These are phyloP conservation scores for Rhizoclosmatium sp. DNA, from an alignment of 192 early-diverging fungal genomes.

Conservation along the genomic window DNA sequence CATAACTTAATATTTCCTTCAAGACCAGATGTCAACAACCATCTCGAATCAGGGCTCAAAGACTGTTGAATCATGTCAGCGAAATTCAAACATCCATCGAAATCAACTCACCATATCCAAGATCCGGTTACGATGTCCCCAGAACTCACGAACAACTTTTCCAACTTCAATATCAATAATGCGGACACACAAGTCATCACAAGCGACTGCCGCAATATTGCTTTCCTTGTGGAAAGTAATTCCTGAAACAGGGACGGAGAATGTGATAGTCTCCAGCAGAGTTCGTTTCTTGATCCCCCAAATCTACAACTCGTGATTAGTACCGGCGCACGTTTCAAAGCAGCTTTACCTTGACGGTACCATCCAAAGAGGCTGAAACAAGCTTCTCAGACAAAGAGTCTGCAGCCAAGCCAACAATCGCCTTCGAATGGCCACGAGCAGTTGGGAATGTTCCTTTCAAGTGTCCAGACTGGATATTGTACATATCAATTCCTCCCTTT, in stretches of 20 bases:
- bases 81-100: background rate
- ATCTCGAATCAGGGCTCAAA: conserved; percentile 91
- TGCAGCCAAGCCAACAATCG: conserved; percentile 79
- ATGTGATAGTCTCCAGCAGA: conserved; percentile 67
- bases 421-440: conserved; percentile 74
- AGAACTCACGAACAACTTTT: conserved; percentile 86
- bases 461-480: conserved; percentile 94
- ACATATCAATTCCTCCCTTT: conserved; percentile 83
- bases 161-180: conserved; percentile 87
- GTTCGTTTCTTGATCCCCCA: conserved; percentile 84
- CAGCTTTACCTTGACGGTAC: conserved; percentile 71
- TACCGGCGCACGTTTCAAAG: background rate
- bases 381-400: conserved; percentile 73
- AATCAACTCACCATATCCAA: conserved; percentile 75
- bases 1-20: conserved; percentile 93
- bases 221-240: conserved; percentile 75
- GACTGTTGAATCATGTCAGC: conserved; percentile 52
- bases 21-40: conserved; percentile 82
- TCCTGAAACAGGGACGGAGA: conserved; percentile 70
- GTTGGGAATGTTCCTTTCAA: conserved; percentile 73
- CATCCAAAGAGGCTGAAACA: conserved; percentile 84
- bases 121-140: conserved; percentile 87
- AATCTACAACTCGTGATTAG: conserved; percentile 50
- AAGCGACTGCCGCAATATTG: conserved; percentile 79
- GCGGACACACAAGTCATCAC: conserved; percentile 88